Base-by-base conservation (phyloP, 805 yeast genomes). In the Ogataea paraovalis region DNA sequence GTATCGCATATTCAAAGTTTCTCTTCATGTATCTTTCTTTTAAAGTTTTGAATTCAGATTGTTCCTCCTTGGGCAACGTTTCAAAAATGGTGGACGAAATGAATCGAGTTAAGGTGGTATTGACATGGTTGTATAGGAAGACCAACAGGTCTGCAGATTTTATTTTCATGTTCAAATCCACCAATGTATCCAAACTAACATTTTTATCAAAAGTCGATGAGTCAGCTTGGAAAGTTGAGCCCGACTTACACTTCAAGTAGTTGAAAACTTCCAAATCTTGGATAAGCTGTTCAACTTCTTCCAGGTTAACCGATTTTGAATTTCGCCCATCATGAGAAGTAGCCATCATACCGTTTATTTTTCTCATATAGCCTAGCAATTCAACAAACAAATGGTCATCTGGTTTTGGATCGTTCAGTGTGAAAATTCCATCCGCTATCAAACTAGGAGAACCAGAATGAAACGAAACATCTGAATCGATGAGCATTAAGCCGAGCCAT, bases 391-490 rank as follows among this genome's bases (percentile, higher is more conserved):
- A 16, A 13, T 7, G 13, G 4, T 36, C 39, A 16, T 18, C 16
- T 18, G 39, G 14, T 13, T 36, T 9, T 14, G 16, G 12, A 8
- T 10, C n/a, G 34, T 18, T 21, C 3, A 39, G 28, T 6, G 48
- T 40, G 20, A 42, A 36, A 25, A 33, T 37, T 5, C 34, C 19
- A n/a, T 41, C 38, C 3, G 28, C 2, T 3, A 51, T 28, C 28
- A 59, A 30, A 2, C 53, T 49, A 7, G 64, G 62, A 2, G 49
- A 42, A 22, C 65, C 61, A 2, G 64, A 55, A 34, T 48, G 45
- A 42, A 57, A 59, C 14, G 60, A 32, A 20, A 52, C 48, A 20
- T 60, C 54, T 3, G 58, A 48, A 49, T 62, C 65, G 34, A 61
- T 43, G 28, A 51, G 53, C 42, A 47, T 44, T 7, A 61, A 46